Conservation (phyloP, 1,284 basidiomycete species). For the Ceratobasidium theobromae region DNA sequence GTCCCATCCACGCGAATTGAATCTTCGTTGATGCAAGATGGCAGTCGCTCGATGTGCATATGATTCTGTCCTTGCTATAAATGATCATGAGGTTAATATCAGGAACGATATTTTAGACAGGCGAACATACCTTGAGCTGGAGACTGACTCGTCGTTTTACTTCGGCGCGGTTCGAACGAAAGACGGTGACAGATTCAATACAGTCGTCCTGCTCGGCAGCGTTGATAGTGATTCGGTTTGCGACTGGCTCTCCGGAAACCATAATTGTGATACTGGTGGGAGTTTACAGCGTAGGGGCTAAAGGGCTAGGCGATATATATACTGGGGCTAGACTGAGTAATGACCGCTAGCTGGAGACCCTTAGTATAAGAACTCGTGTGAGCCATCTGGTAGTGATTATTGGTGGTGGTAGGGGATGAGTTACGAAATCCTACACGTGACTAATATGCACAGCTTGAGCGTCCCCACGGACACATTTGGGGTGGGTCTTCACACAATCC, state of each 20-base stretch:
- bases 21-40: slow-evolving; percentile 37
- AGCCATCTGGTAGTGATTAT: too few relatives aligned
- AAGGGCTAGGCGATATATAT: too few relatives aligned
- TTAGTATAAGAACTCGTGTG: too few relatives aligned
- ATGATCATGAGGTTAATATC: not conserved
- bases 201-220: slow-evolving; percentile 19
- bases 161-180: slow-evolving; percentile 5
- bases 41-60: slow-evolving; percentile 37
- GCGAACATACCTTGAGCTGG: not conserved
- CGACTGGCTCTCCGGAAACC: not conserved
- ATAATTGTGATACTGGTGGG: not conserved
- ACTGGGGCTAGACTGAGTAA: too few relatives aligned
- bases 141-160: not conserved
- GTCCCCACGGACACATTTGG: too few relatives aligned
- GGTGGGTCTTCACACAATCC: too few relatives aligned
- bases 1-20: slow-evolving; percentile 40
- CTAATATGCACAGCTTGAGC: too few relatives aligned
- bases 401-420: too few relatives aligned
- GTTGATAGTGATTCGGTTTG: too few relatives aligned
- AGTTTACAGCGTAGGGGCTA: too few relatives aligned
- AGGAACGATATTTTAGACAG: not conserved
- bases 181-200: slow-evolving; percentile 15
- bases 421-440: too few relatives aligned
- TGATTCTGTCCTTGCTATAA: slow-evolving; percentile 39
- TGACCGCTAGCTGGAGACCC: too few relatives aligned